These are phyloP conservation scores for Alnus glutinosa DNA, from an alignment of 306 rosid species.

Conservation along the genomic window DNA sequence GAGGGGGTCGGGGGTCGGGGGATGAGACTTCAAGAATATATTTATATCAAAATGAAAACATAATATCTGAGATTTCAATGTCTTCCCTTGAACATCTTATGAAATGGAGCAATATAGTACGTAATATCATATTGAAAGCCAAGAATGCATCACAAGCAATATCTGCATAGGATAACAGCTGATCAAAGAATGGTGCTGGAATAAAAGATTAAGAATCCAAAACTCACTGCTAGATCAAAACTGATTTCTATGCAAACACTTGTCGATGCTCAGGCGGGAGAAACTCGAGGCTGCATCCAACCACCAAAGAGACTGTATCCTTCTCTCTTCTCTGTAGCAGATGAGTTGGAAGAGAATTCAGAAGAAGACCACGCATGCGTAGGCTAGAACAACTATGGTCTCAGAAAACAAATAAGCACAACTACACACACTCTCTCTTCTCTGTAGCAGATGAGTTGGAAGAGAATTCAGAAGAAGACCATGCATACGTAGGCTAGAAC, in stretches of 20 bases:
- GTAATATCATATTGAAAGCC: not conserved
- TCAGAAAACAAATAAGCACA: no score
- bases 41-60: no score
- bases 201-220: not conserved
- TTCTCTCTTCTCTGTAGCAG: slow-evolving; percentile 3
- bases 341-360: slow-evolving; percentile 7
- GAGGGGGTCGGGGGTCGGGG: no score
- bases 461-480: slow-evolving; percentile 2
- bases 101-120: no score
- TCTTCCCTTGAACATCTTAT: no score
- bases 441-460: slow-evolving; percentile 15
- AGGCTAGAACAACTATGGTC: not conserved
- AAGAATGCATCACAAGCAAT: not conserved
- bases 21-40: no score
- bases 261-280: slow-evolving; percentile 11
- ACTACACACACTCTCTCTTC: no score
- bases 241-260: not conserved
- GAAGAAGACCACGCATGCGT: slow-evolving; percentile 4
- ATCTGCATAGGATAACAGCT: not conserved
- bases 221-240: slow-evolving; percentile 17
- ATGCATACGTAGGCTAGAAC: slow-evolving; percentile 1
- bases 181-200: not conserved
- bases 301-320: not conserved
- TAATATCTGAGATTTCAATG: no score
- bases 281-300: slow-evolving; percentile 19